Base-by-base conservation (phyloP, 257 asterid genomes). In the Nicotiana benthamiana region DNA sequence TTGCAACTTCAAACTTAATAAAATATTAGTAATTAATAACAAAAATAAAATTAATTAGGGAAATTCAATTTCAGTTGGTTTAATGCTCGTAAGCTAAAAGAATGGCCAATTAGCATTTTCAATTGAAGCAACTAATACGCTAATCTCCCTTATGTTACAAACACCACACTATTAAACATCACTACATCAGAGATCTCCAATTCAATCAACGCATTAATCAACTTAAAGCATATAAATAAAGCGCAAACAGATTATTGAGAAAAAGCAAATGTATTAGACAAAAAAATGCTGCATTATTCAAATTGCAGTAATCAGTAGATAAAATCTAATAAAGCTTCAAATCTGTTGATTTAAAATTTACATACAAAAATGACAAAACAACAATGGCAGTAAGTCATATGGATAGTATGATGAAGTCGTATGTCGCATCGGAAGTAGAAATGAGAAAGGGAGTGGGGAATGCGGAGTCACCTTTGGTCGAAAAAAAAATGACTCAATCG, bases 151-250 rank as follows among this genome's bases (percentile, higher is more conserved):
- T 74, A 4, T 0, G 15, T 74, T 24, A 24, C 16, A 24, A 8
- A 74, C 40, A 74, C 20, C 24, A 48, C 61, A 74, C 17, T 48
- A 6, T 48, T 24, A 13, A 74, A 46, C 79, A 48, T 48, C 18
- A 74, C 9, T 48, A 74, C 36, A 74, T 74, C 79, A 74, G 43
- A 74, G 61, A 48, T 74, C 43, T 52, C 24, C 61, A 74, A 74
- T 24, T 74, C 79, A 74, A 22, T 48, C 34, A 70, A 68, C 54
- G 40, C 18, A 40, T 18, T 40, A 40, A 68, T 40, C 60, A 46
- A 70, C 59, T 70, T 34, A 6, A 70, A 70, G 22, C 36, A 70
- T 43, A 43, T 53, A 43, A 70, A 70, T 70, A 22, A 13, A 70
- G 13, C 59, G 9, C 22, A 57, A 70, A 43, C 30, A 43, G 59